Evolutionary conservation across 2,329 filamentous ascomycete species (phyloP), one percentile per base, ranked within the genome.

Genomic region (Colletotrichum nymphaeae): DNA sequence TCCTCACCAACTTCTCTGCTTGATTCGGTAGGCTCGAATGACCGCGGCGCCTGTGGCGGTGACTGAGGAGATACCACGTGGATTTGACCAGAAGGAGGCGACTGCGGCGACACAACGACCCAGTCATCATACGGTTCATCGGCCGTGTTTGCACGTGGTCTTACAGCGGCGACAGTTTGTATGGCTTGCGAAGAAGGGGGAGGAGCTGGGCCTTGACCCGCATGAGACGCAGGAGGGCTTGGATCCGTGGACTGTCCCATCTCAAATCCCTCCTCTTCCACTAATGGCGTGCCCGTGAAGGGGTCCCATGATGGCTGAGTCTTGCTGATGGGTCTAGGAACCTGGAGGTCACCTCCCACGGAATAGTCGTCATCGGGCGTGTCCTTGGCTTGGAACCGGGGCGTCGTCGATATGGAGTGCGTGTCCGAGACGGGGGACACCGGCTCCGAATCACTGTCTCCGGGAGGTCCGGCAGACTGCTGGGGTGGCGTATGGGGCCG

Each of bases 211-310:
- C 37, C 60, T 53, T 63, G 62, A 9, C 49, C n/a, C 35, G n/a
- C 32, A 53, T 46, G 22, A 46, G 37, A 59, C 11, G 55, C 22
- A 46, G 59, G 59, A 6, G 70, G 59, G 55, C 55, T 70, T 55
- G 35, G 46, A 62, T 76, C 72, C 75, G 65, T 75, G 74, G 72
- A 76, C 67, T 67, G 76, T 26, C 63, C 66, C n/a, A 77, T 78
- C 24, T 82, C 79, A 60, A 79, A 82, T 32, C 76, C 78, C 22
- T 79, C 78, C 75, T 84, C 82, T 74, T 85, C 81, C 57, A 81
- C 77, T 55, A 84, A 78, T n/a, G 81, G 80, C 57, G 81, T 79
- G 9, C 78, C 79, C 62, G 79, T 79, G 55, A 77, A 80, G 7
- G 81, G 79, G 75, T 84, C 79, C 79, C 80, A 81, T 56, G 79